A percentile compares a stretch with the other conserved stretches of the same genome.
Conservation (phyloP, 306 rosid genomes). For the Trifolium repens region DNA sequence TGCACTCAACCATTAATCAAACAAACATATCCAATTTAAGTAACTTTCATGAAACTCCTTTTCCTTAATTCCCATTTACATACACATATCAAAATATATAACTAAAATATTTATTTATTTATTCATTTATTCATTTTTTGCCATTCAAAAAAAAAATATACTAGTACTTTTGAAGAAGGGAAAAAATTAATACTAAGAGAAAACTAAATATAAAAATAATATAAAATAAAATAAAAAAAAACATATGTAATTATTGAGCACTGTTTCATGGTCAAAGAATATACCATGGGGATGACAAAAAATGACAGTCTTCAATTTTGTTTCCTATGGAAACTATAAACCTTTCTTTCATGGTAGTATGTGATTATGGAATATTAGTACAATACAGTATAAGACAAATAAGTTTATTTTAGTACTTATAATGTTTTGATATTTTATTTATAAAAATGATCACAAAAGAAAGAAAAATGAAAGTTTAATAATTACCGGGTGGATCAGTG, state of each 20-base stretch:
- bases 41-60: constrained; percentile 45
- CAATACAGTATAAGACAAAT: background rate
- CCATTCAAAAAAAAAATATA: no score
- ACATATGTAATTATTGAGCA: background rate
- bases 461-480: background rate
- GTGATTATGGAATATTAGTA: background rate
- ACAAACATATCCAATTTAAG: constrained; percentile 40
- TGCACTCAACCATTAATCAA: constrained; percentile 25
- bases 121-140: no score
- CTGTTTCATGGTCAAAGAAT: constrained; percentile 39
- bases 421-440: background rate
- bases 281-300: constrained; percentile 16
- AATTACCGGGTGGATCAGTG: constrained; percentile 51
- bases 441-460: background rate
- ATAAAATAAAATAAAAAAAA: background rate
- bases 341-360: constrained; percentile 2
- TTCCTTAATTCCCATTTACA: constrained; percentile 45
- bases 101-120: no score
- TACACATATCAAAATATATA: constrained; percentile 23
- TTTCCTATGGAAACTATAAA: constrained; percentile 35
- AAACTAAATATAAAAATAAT: background rate
- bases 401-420: background rate
- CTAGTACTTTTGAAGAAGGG: no score
- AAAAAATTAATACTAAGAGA: no score
- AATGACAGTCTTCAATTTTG: constrained; percentile 24